These are phyloP conservation scores for Dendrobium catenatum DNA, from an alignment of 106 monocot species.

Conservation along the genomic window DNA sequence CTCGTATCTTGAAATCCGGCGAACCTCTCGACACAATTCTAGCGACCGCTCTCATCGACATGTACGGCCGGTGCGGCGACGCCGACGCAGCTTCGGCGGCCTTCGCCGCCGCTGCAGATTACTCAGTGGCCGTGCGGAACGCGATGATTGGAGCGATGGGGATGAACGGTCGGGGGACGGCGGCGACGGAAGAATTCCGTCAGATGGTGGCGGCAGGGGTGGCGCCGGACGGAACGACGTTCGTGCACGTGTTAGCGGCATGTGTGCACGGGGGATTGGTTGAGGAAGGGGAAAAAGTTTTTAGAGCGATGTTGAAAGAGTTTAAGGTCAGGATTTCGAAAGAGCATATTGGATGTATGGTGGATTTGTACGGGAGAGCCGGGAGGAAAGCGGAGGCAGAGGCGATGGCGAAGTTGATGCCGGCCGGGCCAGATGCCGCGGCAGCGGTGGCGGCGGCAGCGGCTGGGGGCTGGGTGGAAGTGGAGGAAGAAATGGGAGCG, in stretches of 20 bases:
- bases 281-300: conserved; percentile 13
- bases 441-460: conserved; percentile 7
- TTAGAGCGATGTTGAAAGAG: conserved; percentile 14
- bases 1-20: conserved; percentile 11
- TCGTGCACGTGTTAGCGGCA: conserved; percentile 16
- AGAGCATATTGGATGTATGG: conserved; percentile 26
- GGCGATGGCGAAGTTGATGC: conserved; percentile 14
- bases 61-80: conserved; percentile 28
- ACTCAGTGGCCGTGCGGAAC: conserved; percentile 11
- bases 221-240: conserved; percentile 13
- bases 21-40: neutral
- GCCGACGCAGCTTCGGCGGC: neutral
- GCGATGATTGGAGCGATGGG: conserved; percentile 16
- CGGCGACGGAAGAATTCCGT: neutral
- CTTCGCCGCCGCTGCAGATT: neutral
- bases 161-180: conserved; percentile 2
- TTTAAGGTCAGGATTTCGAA: conserved; percentile 5
- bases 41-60: conserved; percentile 17
- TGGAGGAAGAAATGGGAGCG: conserved; percentile 7
- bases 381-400: conserved; percentile 10
- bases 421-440: conserved; percentile 8
- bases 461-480: conserved; percentile 6
- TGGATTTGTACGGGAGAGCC: conserved; percentile 19
- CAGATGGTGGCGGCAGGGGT: neutral
- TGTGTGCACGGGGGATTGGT: conserved; percentile 24